Conservation (phyloP, 768 basidiomycete species). For the Auricularia sp. region DNA sequence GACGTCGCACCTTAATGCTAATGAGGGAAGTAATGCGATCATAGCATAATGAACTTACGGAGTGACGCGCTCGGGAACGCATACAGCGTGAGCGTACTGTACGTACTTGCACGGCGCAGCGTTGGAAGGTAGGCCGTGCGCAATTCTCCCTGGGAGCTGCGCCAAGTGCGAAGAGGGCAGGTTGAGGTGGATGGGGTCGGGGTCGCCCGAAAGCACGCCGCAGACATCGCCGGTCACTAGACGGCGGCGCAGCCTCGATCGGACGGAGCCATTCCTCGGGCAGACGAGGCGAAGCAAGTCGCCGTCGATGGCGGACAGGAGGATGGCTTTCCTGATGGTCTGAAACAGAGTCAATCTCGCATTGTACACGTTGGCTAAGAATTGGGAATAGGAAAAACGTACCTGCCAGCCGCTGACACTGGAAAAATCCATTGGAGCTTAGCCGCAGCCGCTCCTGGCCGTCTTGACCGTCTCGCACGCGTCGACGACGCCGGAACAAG, state of each 20-base stretch:
- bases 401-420: conserved; percentile 99
- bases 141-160: conserved; percentile 89
- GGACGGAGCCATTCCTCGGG: conserved; percentile 90
- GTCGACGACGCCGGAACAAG: conserved; percentile 90
- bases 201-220: conserved; percentile 90
- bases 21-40: conserved; percentile 7
- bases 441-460: conserved; percentile 53
- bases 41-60: conserved; percentile 25
- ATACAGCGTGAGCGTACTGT: conserved; percentile 89
- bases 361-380: neutral
- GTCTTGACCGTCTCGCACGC: conserved; percentile 85
- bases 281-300: conserved; percentile 94
- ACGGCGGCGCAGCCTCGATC: conserved; percentile 60
- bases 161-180: conserved; percentile 96
- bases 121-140: conserved; percentile 94
- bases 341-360: conserved; percentile 21
- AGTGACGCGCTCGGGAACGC: conserved; percentile 81
- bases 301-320: conserved; percentile 84
- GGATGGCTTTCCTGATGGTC: conserved; percentile 99
- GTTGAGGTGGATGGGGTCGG: conserved; percentile 98
- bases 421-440: conserved; percentile 97
- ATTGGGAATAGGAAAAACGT: conserved; percentile 17
- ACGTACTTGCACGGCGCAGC: conserved; percentile 89
- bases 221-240: conserved; percentile 83
- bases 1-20: conserved; percentile 65